Evolutionary conservation across 2,329 filamentous ascomycete genomes (phyloP).

Genomic region (Epichloe gansuensis): DNA sequence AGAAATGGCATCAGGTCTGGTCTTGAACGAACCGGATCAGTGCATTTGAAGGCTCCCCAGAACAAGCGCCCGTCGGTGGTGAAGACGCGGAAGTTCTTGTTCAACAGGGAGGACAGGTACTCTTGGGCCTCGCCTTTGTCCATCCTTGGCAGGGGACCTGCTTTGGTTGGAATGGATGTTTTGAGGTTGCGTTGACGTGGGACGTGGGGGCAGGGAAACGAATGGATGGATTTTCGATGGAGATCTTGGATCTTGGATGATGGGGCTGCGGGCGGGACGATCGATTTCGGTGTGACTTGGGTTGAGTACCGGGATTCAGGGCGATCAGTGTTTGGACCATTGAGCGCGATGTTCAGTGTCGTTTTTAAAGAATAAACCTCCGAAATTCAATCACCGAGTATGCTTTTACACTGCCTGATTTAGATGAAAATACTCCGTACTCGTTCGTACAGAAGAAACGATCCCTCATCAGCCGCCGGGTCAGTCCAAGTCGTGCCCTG

Average conservation of each 20-base stretch:
- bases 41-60: slow-evolving; percentile 85
- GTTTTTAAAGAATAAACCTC: too few species aligned
- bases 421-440: too few species aligned
- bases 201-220: not conserved
- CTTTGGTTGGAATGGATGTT: not conserved
- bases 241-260: not conserved
- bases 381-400: too few species aligned
- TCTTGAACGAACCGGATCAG: slow-evolving; percentile 60
- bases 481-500: too few species aligned
- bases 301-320: too few species aligned
- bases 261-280: not conserved
- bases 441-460: too few species aligned
- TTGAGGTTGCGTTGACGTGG: not conserved
- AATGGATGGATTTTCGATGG: not conserved
- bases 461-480: too few species aligned
- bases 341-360: too few species aligned
- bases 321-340: too few species aligned
- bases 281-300: not conserved
- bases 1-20: too few species aligned
- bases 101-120: slow-evolving; percentile 56
- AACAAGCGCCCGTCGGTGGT: slow-evolving; percentile 81
- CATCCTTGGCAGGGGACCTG: slow-evolving; percentile 18
- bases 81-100: slow-evolving; percentile 66
- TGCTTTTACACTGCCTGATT: too few species aligned
- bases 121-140: slow-evolving; percentile 39